Evolutionary conservation across 805 yeast species (phyloP).

Genomic region (Ogataea trehalophila): DNA sequence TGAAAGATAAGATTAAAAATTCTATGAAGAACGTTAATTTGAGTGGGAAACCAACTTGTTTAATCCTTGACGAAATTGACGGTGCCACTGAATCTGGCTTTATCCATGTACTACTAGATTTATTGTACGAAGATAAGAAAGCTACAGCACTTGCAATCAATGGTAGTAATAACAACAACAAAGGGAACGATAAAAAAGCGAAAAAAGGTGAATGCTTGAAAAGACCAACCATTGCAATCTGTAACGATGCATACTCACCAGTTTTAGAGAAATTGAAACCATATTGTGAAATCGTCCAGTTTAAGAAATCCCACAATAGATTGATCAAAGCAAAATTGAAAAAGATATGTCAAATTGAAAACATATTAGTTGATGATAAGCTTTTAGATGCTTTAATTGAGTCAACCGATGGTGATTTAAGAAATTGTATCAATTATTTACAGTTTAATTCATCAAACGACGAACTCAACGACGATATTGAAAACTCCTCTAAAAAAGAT

Average conservation of each 20-base stretch:
- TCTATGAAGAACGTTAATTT: constrained; percentile 41
- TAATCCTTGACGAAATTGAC: constrained; percentile 88
- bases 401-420: constrained; percentile 72
- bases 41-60: constrained; percentile 70
- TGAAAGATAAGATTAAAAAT: constrained; percentile 51
- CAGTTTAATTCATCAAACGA: constrained; percentile 49
- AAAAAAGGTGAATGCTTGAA: constrained; percentile 37
- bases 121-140: constrained; percentile 52
- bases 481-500: constrained; percentile 46
- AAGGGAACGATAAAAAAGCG: constrained; percentile 19
- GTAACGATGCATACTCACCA: constrained; percentile 79
- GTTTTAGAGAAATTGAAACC: constrained; percentile 72
- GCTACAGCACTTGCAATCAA: constrained; percentile 36
- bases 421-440: constrained; percentile 78
- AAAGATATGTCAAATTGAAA: constrained; percentile 53
- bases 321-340: constrained; percentile 43
- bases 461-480: constrained; percentile 1
- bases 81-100: constrained; percentile 67
- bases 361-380: constrained; percentile 40
- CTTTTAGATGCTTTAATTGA: constrained; percentile 62
- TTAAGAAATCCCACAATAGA: constrained; percentile 51
- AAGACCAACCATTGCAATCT: constrained; percentile 88
- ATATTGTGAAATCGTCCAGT: constrained; percentile 64
- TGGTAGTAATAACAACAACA: constrained; percentile 23
- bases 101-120: constrained; percentile 50